phyloP scores from a whole-genome alignment of 345 rosid genomes.

The Pistacia integerrima region DNA sequence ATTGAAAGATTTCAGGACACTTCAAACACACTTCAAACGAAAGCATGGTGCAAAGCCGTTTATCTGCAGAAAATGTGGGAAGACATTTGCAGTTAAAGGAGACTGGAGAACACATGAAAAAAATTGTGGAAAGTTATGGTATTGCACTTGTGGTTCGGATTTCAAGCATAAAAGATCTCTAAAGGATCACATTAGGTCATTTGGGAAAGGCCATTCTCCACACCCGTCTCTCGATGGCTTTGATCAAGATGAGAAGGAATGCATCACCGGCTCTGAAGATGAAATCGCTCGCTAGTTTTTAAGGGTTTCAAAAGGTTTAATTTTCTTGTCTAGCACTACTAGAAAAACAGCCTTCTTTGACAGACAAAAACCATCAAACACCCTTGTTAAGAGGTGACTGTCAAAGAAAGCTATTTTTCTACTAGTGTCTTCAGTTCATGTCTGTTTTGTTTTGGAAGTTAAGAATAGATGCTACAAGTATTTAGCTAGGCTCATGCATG shows the following conservation, averaged over 20 bases:
- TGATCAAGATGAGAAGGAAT: conserved; percentile 57
- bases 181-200: conserved; percentile 93
- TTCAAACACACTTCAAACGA: conserved; percentile 80
- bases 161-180: conserved; percentile 97
- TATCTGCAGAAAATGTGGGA: conserved; percentile 81
- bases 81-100: conserved; percentile 90
- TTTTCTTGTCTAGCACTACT: neutral
- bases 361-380: too few relatives aligned
- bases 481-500: conserved; percentile 13
- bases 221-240: conserved; percentile 70
- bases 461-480: neutral
- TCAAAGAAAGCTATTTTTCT: too few relatives aligned
- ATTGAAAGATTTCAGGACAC: conserved; percentile 74
- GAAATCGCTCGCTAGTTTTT: conserved; percentile 30
- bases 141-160: conserved; percentile 95
- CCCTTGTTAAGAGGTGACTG: too few relatives aligned
- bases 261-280: conserved; percentile 60
- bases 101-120: conserved; percentile 99
- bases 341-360: too few relatives aligned
- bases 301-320: neutral
- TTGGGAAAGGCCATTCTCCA: conserved; percentile 91
- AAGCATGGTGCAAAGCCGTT: conserved; percentile 77
- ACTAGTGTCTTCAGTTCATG: neutral
- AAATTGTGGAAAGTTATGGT: conserved; percentile 97
- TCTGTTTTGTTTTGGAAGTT: neutral